Base-by-base conservation (phyloP, 2,329 filamentous ascomycete species). In the Apiospora aurea region DNA sequence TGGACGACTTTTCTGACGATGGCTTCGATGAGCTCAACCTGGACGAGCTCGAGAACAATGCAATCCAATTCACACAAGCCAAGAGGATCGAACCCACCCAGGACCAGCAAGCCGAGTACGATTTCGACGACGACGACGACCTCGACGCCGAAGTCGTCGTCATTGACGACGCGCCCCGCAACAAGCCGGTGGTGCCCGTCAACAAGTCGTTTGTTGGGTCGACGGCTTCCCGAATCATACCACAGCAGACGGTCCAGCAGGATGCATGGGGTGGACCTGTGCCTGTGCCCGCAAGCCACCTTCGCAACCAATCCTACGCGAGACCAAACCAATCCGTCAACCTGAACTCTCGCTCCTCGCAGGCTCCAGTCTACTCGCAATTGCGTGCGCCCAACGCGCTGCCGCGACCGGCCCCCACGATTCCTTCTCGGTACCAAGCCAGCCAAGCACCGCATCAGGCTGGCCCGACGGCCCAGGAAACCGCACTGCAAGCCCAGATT, bases 1-100 rank as follows among this genome's bases (percentile, higher is more conserved):
- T 80, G 82, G 89, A 91, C 82, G 87, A 89, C 73, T 92, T 90
- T 78, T 89, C 86, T 72, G 90, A 92, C 78, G 90, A 91, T 78
- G 89, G 86, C 73, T 85, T 93, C 75, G 89, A 92, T 79, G 85
- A 87, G 53, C 82, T 92, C 57, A 88, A 90, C 74, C 82, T 92
- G 4, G 85, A 89, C 76, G 89, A 91, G 78, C 87, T 93, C 74
- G 91, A 93, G 78, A 87, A 88, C 76, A 87, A 88, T 77, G 90
- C 90, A 51, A 89, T 92, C 74, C 87, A 88, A 75, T 86, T 86
- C 75, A 92, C 90, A 5, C 89, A 91, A 75, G 84, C 83, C 46
- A 84, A 82, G 64, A 78, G 78, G 70, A 77, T 70, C 74, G 78
- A 71, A 70, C 76, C 69, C 70, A 78, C 69, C 4, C 75, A 75